Conservation (phyloP, 2,329 filamentous ascomycete species). For the Claviceps lovelessii region DNA sequence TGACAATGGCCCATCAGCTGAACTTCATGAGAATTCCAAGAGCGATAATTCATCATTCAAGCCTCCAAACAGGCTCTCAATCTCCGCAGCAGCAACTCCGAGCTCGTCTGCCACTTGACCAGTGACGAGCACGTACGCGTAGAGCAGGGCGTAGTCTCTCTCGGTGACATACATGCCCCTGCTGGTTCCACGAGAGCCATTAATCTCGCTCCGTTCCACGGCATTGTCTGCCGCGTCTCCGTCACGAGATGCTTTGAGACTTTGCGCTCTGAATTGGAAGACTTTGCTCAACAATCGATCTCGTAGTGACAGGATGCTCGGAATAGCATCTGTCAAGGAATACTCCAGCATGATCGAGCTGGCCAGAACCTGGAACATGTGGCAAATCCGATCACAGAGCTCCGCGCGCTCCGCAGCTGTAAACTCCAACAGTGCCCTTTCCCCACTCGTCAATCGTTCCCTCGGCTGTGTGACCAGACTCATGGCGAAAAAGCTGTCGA, state of each 20-base stretch:
- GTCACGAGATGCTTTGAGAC: conserved; percentile 10
- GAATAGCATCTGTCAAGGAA: conserved; percentile 68
- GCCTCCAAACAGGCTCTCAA: conserved; percentile 44
- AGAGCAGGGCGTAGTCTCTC: conserved; percentile 74
- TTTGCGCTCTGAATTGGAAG: conserved; percentile 62
- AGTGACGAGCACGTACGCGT: conserved; percentile 65
- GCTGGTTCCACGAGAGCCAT: neutral
- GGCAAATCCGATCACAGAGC: conserved; percentile 71
- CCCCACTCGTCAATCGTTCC: conserved; percentile 55
- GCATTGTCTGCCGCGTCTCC: neutral
- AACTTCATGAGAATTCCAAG: conserved; percentile 3
- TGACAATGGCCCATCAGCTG: neutral
- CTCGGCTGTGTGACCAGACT: conserved; percentile 75
- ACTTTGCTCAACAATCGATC: conserved; percentile 71
- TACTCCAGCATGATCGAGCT: conserved; percentile 84
- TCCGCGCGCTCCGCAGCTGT: conserved; percentile 66
- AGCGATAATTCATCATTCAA: conserved; percentile 18
- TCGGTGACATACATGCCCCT: conserved; percentile 34
- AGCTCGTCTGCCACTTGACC: conserved; percentile 48
- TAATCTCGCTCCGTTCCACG: neutral
- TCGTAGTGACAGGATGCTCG: conserved; percentile 59
- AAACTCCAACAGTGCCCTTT: conserved; percentile 60
- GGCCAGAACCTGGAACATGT: conserved; percentile 66
- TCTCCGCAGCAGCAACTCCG: conserved; percentile 38
- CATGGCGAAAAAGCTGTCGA: conserved; percentile 87